Evolutionary conservation across 768 basidiomycete genomes (phyloP).

Genomic region (Ramaria sp.): DNA sequence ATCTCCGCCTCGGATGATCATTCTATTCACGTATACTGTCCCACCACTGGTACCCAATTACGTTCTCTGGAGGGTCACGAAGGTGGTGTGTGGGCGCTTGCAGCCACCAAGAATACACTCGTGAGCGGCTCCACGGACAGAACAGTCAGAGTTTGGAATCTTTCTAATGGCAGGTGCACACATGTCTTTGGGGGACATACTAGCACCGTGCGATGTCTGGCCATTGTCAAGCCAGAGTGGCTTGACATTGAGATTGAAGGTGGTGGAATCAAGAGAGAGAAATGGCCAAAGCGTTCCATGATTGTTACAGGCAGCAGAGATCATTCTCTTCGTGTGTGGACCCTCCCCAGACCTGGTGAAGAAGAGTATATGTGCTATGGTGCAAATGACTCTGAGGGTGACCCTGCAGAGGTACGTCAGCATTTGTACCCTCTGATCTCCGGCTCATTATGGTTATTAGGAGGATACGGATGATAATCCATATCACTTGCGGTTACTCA

Average conservation of each 20-base stretch:
- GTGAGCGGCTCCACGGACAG: constrained; percentile 92
- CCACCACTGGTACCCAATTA: constrained; percentile 65
- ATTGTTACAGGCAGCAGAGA: constrained; percentile 69
- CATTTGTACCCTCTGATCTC: constrained; percentile 2
- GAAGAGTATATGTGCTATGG: constrained; percentile 63
- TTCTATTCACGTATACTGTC: constrained; percentile 90
- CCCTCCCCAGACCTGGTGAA: constrained; percentile 55
- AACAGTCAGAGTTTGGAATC: constrained; percentile 87
- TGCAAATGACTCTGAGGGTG: constrained; percentile 40
- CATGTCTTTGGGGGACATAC: constrained; percentile 96
- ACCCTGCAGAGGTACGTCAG: constrained; percentile 34
- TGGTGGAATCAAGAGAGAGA: constrained; percentile 54
- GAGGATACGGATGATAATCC: constrained; percentile 76
- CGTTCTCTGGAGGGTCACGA: constrained; percentile 81
- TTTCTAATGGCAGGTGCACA: constrained; percentile 67
- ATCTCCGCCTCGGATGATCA: constrained; percentile 97
- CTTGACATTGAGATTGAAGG: constrained; percentile 60
- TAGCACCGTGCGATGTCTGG: constrained; percentile 89
- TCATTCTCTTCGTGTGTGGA: constrained; percentile 56
- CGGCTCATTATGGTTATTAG: constrained; percentile 19
- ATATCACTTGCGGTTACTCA: constrained; percentile 73
- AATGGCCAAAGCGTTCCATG: constrained; percentile 58
- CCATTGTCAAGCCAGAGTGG: constrained; percentile 90
- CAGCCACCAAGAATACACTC: constrained; percentile 74
- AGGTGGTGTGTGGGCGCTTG: constrained; percentile 96